Evolutionary conservation across 257 asterid species (phyloP), one percentile per base, ranked within the genome.

Genomic region (Penstemon barbatus): DNA sequence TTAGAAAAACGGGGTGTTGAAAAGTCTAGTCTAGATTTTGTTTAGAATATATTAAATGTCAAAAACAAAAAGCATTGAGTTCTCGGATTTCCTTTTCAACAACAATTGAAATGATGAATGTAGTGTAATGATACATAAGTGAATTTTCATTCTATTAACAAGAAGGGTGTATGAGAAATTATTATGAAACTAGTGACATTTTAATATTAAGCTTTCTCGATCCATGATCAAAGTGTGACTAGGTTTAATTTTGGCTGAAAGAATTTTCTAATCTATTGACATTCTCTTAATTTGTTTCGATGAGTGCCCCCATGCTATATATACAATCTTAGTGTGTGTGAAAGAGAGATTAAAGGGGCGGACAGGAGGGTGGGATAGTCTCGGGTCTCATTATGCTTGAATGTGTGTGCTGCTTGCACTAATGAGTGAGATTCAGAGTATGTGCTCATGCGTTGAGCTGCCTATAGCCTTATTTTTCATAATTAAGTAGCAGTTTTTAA

Each of bases 401-500:
- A 12, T 72, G 12, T 52, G n/a, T 74, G 37, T 11, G 36, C 12
- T 61, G 42, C 54, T 53, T 66, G 41, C 62, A 57, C 42, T 50
- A 5, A n/a, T 36, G 37, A 4, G 3, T 45, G 61, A 25, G 52
- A 50, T 59, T 3, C 4, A 11, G 61, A 40, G 40, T 59, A 33
- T 63, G 40, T 56, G 39, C 60, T 33, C 39, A 40, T 40, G 44
- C 63, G 38, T n/a, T 61, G 43, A 62, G 63, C 44, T 38, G 51
- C 42, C 33, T 46, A 42, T 36, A 46, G 46, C 64, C 55, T 18
- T 54, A n/a, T 48, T 43, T 37, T 65, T 58, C 42, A 56, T 61
- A 48, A 57, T 65, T 59, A 39, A 51, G 40, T 45, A 57, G 39
- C 52, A 36, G 8, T 37, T 68, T 58, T 75, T 68, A 63, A 37